These are phyloP conservation scores for Tulasnella sp. DNA, from an alignment of 768 basidiomycete genomes.

Conservation along the genomic window DNA sequence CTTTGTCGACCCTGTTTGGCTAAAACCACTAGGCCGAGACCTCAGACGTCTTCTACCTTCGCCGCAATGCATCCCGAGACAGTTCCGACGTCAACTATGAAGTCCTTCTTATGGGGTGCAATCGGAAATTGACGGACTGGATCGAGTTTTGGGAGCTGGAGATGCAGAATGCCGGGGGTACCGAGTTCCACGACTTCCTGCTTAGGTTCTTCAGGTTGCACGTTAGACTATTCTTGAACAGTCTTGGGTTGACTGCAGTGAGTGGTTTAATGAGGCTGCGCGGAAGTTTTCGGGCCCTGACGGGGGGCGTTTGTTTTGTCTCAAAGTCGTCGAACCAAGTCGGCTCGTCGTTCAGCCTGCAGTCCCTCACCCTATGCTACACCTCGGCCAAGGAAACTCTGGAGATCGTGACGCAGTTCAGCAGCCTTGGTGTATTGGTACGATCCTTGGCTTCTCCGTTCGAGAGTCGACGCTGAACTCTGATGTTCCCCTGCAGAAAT, in stretches of 20 bases:
- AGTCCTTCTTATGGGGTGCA: slow-evolving; percentile 65
- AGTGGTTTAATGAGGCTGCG: not conserved
- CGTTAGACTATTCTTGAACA: slow-evolving; percentile 77
- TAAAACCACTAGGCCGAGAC: slow-evolving; percentile 51
- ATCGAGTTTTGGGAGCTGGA: slow-evolving; percentile 66
- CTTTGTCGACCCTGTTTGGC: not conserved
- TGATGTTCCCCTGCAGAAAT: slow-evolving; percentile 50
- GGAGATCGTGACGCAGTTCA: slow-evolving; percentile 71
- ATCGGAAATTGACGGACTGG: slow-evolving; percentile 70
- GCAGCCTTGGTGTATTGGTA: slow-evolving; percentile 71
- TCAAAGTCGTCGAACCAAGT: not conserved
- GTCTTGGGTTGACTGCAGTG: slow-evolving; percentile 68
- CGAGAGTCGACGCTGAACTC: not conserved
- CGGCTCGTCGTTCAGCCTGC: slow-evolving; percentile 4
- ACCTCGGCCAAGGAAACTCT: slow-evolving; percentile 69
- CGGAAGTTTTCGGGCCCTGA: not conserved
- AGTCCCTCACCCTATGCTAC: slow-evolving; percentile 65
- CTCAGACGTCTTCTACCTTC: slow-evolving; percentile 63
- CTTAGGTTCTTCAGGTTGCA: slow-evolving; percentile 72
- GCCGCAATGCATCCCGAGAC: slow-evolving; percentile 43
- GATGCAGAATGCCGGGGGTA: slow-evolving; percentile 69
- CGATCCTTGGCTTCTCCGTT: not conserved
- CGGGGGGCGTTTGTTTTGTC: not conserved
- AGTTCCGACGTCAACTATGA: slow-evolving; percentile 67
- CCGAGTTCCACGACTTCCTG: slow-evolving; percentile 71